Conservation (phyloP, 2,329 filamentous ascomycete genomes). For the Exophiala sp. region DNA sequence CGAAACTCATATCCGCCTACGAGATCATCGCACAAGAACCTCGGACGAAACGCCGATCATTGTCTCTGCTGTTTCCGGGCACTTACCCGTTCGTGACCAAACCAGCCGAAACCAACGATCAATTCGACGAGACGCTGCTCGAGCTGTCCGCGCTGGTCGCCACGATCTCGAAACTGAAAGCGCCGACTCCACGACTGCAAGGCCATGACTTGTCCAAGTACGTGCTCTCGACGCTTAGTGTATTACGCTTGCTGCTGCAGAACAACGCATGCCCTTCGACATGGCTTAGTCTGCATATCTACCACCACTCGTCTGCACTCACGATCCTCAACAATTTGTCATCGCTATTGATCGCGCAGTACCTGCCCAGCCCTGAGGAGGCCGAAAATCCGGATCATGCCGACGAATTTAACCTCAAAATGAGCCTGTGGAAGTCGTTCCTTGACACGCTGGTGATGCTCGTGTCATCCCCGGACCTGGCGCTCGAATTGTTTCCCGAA, state of each 20-base stretch:
- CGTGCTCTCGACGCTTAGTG: slow-evolving; percentile 72
- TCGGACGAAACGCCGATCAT: slow-evolving; percentile 54
- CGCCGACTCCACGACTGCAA: slow-evolving; percentile 65
- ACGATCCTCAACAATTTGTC: slow-evolving; percentile 78
- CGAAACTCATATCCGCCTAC: slow-evolving; percentile 88
- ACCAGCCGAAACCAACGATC: slow-evolving; percentile 55
- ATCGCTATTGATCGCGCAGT: slow-evolving; percentile 73
- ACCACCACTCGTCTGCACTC: slow-evolving; percentile 87
- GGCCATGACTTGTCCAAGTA: slow-evolving; percentile 41
- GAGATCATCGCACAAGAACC: slow-evolving; percentile 67
- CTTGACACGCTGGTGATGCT: slow-evolving; percentile 86
- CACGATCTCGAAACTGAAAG: slow-evolving; percentile 70
- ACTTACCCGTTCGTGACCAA: slow-evolving; percentile 84
- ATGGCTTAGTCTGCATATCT: slow-evolving; percentile 92
- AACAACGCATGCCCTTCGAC: slow-evolving; percentile 83
- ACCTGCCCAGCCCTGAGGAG: slow-evolving; percentile 84
- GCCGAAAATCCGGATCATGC: slow-evolving; percentile 43
- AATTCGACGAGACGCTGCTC: slow-evolving; percentile 81
- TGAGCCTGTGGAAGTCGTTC: slow-evolving; percentile 77
- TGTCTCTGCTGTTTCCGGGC: slow-evolving; percentile 86
- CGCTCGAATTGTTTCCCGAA: slow-evolving; percentile 92
- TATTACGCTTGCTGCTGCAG: slow-evolving; percentile 83
- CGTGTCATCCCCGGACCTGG: slow-evolving; percentile 81
- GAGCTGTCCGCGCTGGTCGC: slow-evolving; percentile 87
- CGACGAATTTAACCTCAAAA: slow-evolving; percentile 82